A percentile compares a stretch with the other conserved stretches of the same genome.
Evolutionary conservation across 495 filamentous ascomycete genomes (phyloP).

Genomic region (Aspergillus panamensis): DNA sequence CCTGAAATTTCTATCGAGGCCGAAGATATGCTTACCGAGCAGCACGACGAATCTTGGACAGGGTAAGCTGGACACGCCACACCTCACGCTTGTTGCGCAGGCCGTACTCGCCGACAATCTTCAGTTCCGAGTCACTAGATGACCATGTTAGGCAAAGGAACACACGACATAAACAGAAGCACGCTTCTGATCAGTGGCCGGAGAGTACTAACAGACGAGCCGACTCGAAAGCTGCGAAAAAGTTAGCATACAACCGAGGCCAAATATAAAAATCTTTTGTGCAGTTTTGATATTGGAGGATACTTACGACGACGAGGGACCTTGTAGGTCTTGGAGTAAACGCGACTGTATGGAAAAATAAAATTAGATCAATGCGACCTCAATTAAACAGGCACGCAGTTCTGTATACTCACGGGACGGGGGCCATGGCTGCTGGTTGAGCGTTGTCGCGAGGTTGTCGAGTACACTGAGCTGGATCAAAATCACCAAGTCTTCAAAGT

Average conservation of each 20-base stretch:
- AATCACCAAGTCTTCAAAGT: slow-evolving; percentile 20
- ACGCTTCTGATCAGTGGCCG: slow-evolving; percentile 98
- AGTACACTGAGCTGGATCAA: slow-evolving; percentile 28
- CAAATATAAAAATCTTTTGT: neutral
- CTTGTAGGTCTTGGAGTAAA: slow-evolving; percentile 99
- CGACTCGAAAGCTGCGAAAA: slow-evolving; percentile 78
- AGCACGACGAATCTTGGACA: slow-evolving; percentile 99
- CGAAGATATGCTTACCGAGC: slow-evolving; percentile 68
- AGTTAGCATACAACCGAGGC: slow-evolving; percentile 30
- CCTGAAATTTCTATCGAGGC: neutral
- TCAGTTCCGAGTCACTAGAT: slow-evolving; percentile 94
- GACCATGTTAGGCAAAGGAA: slow-evolving; percentile 39
- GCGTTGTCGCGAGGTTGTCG: slow-evolving; percentile 39
- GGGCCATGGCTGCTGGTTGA: slow-evolving; percentile 52
- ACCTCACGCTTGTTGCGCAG: slow-evolving; percentile 99
- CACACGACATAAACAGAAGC: slow-evolving; percentile 93
- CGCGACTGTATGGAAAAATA: slow-evolving; percentile 42
- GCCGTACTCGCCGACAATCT: slow-evolving; percentile 98
- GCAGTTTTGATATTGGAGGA: slow-evolving; percentile 3
- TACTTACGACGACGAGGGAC: slow-evolving; percentile 69
- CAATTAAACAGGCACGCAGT: slow-evolving; percentile 2
- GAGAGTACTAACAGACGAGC: slow-evolving; percentile 95
- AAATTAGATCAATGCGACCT: slow-evolving; percentile 35
- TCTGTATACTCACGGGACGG: slow-evolving; percentile 45
- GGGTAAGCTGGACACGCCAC: slow-evolving; percentile 97